Base-by-base conservation (phyloP, 139 green algal genomes). In the Trebouxia sp. region DNA sequence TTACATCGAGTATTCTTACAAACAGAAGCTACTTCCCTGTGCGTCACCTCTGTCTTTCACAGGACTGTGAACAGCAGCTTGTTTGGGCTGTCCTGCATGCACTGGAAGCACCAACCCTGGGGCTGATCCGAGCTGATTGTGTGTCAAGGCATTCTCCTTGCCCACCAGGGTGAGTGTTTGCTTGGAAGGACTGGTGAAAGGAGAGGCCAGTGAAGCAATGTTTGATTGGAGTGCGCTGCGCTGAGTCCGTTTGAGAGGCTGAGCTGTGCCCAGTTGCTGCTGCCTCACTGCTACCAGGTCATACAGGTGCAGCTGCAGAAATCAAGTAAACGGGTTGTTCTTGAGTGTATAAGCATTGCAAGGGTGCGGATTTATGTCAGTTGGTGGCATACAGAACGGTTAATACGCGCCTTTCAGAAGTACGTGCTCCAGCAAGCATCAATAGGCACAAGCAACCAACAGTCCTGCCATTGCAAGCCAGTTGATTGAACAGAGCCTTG, bases 241-340 rank as follows among this genome's bases (percentile, higher is more conserved):
- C 41, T 38, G 8, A 35, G 69, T 77, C 28, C 43, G 42, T 41
- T 37, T 77, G 2, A 77, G 41, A 14, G 69, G 9, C 41, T 77
- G 69, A 10, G 41, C 69, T 22, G 43, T 56, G 10, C 69, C 69
- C 11, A 53, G 39, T 53, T 77, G 69, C 26, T 76, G 74, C 53
- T 47, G 75, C 22, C 84, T 42, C 0, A 78, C 30, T 14, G 37
- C 80, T 6, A 78, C 80, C 51, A 92, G 84, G 56, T 90, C 85
- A 55, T 87, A 88, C 53, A 92, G 48, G 1, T 82, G 65, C 67
- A 87, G 76, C 85, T 89, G 83, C 50, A 39, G 65, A 14, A 76
- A 3, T n/a, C n/a, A n/a, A n/a, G n/a, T n/a, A n/a, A n/a, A n/a
- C n/a, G n/a, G 9, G 11, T n/a, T 15, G 28, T 4, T 26, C 28